Evolutionary conservation across 257 asterid genomes (phyloP), one percentile per base, ranked within the genome.

Genomic region (Forsythia viridissima): DNA sequence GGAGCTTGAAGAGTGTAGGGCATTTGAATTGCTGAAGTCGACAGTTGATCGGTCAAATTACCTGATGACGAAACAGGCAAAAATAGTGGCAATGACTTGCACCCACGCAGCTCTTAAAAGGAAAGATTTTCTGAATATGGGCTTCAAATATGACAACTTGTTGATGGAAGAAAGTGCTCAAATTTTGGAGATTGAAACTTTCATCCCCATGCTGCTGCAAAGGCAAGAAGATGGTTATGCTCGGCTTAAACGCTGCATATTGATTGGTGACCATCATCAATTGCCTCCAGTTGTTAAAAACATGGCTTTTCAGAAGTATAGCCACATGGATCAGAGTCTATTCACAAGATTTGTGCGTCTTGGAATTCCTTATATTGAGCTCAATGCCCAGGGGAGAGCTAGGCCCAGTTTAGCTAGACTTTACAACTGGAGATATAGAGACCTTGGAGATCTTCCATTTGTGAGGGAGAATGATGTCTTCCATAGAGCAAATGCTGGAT

Each of bases 151-250:
- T 71, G 99, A 96, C 86, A 96, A 96, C 85, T 83, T 96, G 81
- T 79, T 96, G 79, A 96, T 96, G 99, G 99, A 96, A 87, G 99
- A 96, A 88, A 96, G 99, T 89, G 99, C 99, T 72, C 99, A 96
- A 55, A 96, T 96, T 77, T 81, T 96, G 93, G 99, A 96, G 90
- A 96, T 96, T 61, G 99, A 96, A 83, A 96, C 99, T 38, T 96
- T 96, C 85, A 91, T 96, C 73, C 99, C 99, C 0, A 92, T 96
- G 99, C 81, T 96, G 89, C 97, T 96, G 74, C 99, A 96, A 80
- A 92, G 99, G 84, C 99, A 96, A 86, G 99, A 96, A 90, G 99
- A 96, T 84, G 99, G 98, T 70, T 91, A 92, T 86, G 98, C 99
- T 78, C 93, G 99, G 84, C 98, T 96, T 55, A 96, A 93, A 84